Base-by-base conservation (phyloP, 352 stramenopile species). In the Bremia lactucae region DNA sequence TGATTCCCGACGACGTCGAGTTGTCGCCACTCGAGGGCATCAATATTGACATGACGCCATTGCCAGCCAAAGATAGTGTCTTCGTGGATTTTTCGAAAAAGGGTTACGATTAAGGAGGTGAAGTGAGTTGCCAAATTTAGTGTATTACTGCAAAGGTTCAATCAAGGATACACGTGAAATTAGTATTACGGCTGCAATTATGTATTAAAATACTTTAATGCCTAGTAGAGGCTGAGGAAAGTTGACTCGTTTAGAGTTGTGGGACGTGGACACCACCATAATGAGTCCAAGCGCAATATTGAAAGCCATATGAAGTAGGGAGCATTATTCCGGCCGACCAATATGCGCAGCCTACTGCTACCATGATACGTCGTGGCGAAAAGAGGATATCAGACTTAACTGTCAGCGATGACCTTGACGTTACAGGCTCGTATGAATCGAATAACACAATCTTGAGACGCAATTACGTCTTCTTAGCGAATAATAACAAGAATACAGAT, bases 11-110 rank as follows among this genome's bases (percentile, higher is more conserved):
- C 40, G 83, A 83, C 46, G 75, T 79, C 24, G 79, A 91, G 49
- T 55, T 91, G 38, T 89, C 84, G 46, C 83, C 81, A 31, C 44
- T 91, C 3, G 75, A 89, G 55, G 72, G 62, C 41, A 83, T 91
- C 57, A 90, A 94, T 61, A 85, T 94, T 57, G 75, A 89, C 59
- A 87, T 83, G 68, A 90, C 75, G 54, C 78, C 78, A 35, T 52
- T 87, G 50, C 75, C 73, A 29, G 72, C 69, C 44, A 87, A 77
- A 64, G 57, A 62, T 36, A 77, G 65, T 42, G 75, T 87, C 29
- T 85, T 90, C 46, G 72, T 93, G 16, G 77, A 90, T 60, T 88
- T 87, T 31, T 82, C 71, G 52, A 90, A 86, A 70, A 93, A 93
- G 73, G 63, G 64, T 40, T 87, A 88, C 59, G 68, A 93, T 50